Percentiles rank a stretch among this genome's conserved stretches.
phyloP scores from a whole-genome alignment of 108 stramenopile species.

The Nitzschia palea region DNA sequence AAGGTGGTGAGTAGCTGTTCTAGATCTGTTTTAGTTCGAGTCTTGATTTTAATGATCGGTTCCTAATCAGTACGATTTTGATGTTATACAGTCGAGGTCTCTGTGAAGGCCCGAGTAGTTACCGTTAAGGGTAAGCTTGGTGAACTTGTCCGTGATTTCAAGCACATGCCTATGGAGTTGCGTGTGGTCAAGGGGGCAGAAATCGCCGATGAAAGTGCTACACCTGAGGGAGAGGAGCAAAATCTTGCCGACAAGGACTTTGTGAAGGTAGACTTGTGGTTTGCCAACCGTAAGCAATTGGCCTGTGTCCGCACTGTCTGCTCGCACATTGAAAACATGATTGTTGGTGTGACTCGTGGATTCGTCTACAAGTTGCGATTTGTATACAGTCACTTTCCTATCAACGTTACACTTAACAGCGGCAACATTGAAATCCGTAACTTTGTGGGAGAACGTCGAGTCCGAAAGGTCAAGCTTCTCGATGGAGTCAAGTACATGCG shows the following conservation, averaged over 20 bases:
- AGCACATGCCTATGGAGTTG: constrained; percentile 93
- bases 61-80: background rate
- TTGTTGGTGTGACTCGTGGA: constrained; percentile 97
- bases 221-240: constrained; percentile 35
- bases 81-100: constrained; percentile 69
- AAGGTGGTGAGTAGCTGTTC: constrained; percentile 49
- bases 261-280: constrained; percentile 97
- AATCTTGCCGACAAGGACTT: constrained; percentile 40
- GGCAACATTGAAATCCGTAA: constrained; percentile 96
- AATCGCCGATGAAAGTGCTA: constrained; percentile 6
- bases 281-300: constrained; percentile 96
- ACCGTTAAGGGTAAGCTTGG: constrained; percentile 95
- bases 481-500: constrained; percentile 92
- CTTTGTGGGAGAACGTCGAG: constrained; percentile 99
- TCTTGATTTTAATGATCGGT: background rate
- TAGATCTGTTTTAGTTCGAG: background rate
- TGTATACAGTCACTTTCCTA: constrained; percentile 99
- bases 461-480: constrained; percentile 87
- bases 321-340: constrained; percentile 99
- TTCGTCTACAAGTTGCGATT: constrained; percentile 99
- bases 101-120: constrained; percentile 84
- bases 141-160: constrained; percentile 89
- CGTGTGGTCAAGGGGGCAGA: constrained; percentile 40
- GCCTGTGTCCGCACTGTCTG: constrained; percentile 96
- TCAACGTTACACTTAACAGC: constrained; percentile 91